Conservation (phyloP, 768 basidiomycete genomes). For the Fibroporia radiculosa region DNA sequence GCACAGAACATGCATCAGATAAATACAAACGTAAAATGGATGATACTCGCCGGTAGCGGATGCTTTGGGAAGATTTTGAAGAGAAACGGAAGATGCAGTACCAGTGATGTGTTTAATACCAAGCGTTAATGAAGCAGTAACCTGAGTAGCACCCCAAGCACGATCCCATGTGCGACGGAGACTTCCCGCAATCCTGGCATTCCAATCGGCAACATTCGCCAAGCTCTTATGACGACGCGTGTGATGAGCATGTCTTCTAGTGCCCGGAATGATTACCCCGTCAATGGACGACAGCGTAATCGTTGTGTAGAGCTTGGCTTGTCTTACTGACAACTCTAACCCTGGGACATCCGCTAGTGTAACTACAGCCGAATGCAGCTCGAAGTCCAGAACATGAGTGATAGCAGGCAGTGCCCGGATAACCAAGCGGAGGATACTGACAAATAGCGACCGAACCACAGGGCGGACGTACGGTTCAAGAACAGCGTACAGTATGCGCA, state of each 20-base stretch:
- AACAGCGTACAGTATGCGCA: slow-evolving; percentile 29
- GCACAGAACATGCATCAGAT: not conserved
- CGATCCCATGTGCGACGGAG: slow-evolving; percentile 59
- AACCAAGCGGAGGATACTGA: slow-evolving; percentile 45
- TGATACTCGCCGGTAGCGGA: slow-evolving; percentile 5
- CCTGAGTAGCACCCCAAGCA: slow-evolving; percentile 59
- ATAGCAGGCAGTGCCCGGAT: slow-evolving; percentile 64
- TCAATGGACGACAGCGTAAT: slow-evolving; percentile 49
- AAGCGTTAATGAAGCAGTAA: slow-evolving; percentile 44
- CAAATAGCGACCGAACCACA: slow-evolving; percentile 45
- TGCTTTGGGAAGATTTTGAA: not conserved
- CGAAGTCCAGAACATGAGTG: slow-evolving; percentile 60
- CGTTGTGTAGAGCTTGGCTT: slow-evolving; percentile 44
- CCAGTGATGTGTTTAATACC: slow-evolving; percentile 41
- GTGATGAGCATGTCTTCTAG: slow-evolving; percentile 1
- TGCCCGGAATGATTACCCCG: slow-evolving; percentile 21
- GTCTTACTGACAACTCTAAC: slow-evolving; percentile 41
- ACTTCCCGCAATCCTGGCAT: slow-evolving; percentile 49
- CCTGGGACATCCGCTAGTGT: slow-evolving; percentile 45
- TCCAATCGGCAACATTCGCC: slow-evolving; percentile 57
- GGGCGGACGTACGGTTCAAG: slow-evolving; percentile 61
- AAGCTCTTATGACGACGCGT: slow-evolving; percentile 15
- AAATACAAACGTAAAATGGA: not conserved
- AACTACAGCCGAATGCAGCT: slow-evolving; percentile 48
- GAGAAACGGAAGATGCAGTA: slow-evolving; percentile 11